Evolutionary conservation across 2,329 filamentous ascomycete genomes (phyloP).

Genomic region (Myriosclerotinia scirpicola): DNA sequence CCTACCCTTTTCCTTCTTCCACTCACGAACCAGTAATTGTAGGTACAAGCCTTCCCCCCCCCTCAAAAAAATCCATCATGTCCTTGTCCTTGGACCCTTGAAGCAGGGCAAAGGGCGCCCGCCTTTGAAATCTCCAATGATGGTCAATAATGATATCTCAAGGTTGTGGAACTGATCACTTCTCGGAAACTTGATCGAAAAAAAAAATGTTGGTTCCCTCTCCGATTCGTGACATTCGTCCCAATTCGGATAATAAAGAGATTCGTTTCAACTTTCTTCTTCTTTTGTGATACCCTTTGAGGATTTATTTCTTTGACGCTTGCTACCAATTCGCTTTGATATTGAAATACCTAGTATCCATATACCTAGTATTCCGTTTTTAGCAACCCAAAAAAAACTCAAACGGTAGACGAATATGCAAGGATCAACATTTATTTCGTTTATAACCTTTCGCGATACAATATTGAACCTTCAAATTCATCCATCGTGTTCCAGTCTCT

Average conservation of each 20-base stretch:
- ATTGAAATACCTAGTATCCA: background rate
- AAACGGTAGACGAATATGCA: too few relatives aligned
- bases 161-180: conserved; percentile 12
- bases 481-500: background rate
- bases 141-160: conserved; percentile 23
- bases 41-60: too few relatives aligned
- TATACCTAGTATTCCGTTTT: too few relatives aligned
- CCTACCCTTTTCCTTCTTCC: background rate
- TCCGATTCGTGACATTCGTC: conserved; percentile 24
- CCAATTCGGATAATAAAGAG: conserved; percentile 22
- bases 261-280: background rate
- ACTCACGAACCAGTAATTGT: conserved; percentile 12
- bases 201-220: conserved; percentile 4
- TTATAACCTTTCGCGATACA: too few relatives aligned
- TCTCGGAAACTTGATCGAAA: background rate
- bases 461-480: too few relatives aligned
- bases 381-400: too few relatives aligned
- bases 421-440: too few relatives aligned
- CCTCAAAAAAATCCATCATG: too few relatives aligned
- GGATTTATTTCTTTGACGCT: background rate
- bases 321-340: background rate
- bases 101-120: conserved; percentile 13
- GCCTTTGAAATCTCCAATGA: conserved; percentile 17
- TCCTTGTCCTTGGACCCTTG: conserved; percentile 20
- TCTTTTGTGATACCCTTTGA: too few relatives aligned